Base-by-base conservation (phyloP, 305 asterid species). In the Fraxinus sp. region DNA sequence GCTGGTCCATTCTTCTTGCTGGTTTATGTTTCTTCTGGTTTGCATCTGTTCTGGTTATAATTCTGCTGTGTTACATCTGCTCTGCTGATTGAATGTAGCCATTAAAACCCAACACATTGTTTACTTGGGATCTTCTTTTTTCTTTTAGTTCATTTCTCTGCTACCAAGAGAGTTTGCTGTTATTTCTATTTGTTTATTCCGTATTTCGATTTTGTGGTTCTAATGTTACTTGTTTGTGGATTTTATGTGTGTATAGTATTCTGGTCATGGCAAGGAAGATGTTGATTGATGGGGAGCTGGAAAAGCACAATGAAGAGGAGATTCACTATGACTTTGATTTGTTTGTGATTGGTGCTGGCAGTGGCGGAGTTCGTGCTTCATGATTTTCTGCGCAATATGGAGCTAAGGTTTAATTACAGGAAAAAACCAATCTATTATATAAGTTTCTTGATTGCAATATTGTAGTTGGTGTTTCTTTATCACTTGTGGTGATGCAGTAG, bases 271-370 rank as follows among this genome's bases (percentile, higher is more conserved):
- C 98, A 18, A 92, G 99, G 88, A 96, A 96, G 93, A 93, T 94
- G 98, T 89, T 94, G 82, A 87, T 89, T 85, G 98, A 94, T 86
- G 98, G 93, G n/a, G 94, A 88, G 85, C 85, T 92, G 83, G 86
- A 85, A 30, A 90, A 88, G 72, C 68, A 88, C 28, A 83, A 80
- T 81, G 92, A 86, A 80, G 91, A 80, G 57, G 92, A 87, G 70
- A 85, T 20, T 77, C 93, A 83, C 72, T 96, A 87, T 87, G 98
- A 96, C 87, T 94, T 88, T 68, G 99, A 96, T 89, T 91, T 94
- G 82, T 96, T 96, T 79, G 99, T 96, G 57, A 96, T 96, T 82
- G 99, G 99, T 72, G 99, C 99, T 62, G 99, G 98, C 75, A 96
- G 99, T 85, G 99, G 99, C 68, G 98, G 98, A 26, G 99, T 96